These are phyloP conservation scores for Nymphaea colorata DNA, from an alignment of 164 flowering plant genomes.

Conservation along the genomic window DNA sequence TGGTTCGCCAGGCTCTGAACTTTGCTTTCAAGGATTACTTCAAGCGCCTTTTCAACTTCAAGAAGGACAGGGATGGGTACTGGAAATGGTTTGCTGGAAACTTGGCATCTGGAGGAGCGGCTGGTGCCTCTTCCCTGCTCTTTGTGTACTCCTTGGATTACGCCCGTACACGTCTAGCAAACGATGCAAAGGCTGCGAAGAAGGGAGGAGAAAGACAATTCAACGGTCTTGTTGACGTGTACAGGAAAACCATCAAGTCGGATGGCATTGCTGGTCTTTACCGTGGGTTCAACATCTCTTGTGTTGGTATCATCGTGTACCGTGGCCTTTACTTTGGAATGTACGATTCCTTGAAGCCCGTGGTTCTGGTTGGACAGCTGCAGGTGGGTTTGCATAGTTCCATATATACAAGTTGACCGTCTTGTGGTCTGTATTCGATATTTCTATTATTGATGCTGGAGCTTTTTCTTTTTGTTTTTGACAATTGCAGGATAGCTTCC, in stretches of 20 bases:
- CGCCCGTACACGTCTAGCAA: constrained; percentile 35
- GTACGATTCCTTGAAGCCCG: constrained; percentile 47
- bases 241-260: constrained; percentile 33
- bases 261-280: constrained; percentile 44
- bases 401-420: constrained; percentile 23
- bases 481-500: constrained; percentile 38
- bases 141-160: constrained; percentile 39
- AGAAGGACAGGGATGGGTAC: constrained; percentile 49
- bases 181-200: constrained; percentile 37
- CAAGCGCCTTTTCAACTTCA: constrained; percentile 39
- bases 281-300: constrained; percentile 42
- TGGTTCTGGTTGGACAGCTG: constrained; percentile 26
- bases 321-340: constrained; percentile 44
- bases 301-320: constrained; percentile 35
- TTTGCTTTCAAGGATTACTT: constrained; percentile 59
- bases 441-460: too few relatives aligned
- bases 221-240: constrained; percentile 39
- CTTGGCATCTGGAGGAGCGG: constrained; percentile 52
- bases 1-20: constrained; percentile 28
- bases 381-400: constrained; percentile 39
- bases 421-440: too few relatives aligned
- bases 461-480: too few relatives aligned
- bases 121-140: constrained; percentile 38
- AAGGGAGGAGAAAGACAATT: constrained; percentile 45
- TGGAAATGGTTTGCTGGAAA: constrained; percentile 48